phyloP scores from a whole-genome alignment of 768 basidiomycete genomes.

The Phylloporus sp. region DNA sequence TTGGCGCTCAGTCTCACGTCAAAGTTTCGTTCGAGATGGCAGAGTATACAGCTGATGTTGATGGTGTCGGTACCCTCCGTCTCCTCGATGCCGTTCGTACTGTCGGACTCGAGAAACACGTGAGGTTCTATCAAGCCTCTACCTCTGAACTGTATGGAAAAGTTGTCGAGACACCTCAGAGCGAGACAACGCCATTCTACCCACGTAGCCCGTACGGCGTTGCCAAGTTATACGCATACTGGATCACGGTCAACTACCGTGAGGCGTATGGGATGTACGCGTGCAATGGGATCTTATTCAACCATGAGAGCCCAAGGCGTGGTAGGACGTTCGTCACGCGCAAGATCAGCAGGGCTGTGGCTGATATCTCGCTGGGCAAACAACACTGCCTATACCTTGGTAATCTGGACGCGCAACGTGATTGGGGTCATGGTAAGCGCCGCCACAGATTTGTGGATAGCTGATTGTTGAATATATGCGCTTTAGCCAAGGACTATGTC shows the following conservation, averaged over 20 bases:
- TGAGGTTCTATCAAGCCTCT: constrained; percentile 96
- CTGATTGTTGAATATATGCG: constrained; percentile 5
- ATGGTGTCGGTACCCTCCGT: constrained; percentile 91
- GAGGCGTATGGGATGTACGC: constrained; percentile 97
- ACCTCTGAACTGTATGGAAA: constrained; percentile 98
- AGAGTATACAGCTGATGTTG: constrained; percentile 97
- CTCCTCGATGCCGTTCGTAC: constrained; percentile 95
- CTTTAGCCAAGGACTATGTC: constrained; percentile 78
- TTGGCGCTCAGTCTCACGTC: constrained; percentile 97
- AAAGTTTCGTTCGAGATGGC: constrained; percentile 99
- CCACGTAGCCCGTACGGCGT: constrained; percentile 97
- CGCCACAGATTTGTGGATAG: not conserved
- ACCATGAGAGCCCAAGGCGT: constrained; percentile 94
- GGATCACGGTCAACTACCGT: constrained; percentile 89
- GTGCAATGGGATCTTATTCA: constrained; percentile 96
- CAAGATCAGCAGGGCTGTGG: constrained; percentile 90
- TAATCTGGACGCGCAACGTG: constrained; percentile 91
- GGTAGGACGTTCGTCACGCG: constrained; percentile 95
- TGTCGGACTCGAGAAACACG: constrained; percentile 88
- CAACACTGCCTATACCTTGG: constrained; percentile 90
- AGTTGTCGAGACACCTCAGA: constrained; percentile 93
- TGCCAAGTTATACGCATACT: constrained; percentile 90
- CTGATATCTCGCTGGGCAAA: constrained; percentile 88
- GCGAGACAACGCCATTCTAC: constrained; percentile 96
- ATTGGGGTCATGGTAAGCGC: constrained; percentile 91